A percentile compares a stretch with the other conserved stretches of the same genome.
Evolutionary conservation across 2,329 filamentous ascomycete genomes (phyloP).

Genomic region (Pseudogymnoascus sp.): DNA sequence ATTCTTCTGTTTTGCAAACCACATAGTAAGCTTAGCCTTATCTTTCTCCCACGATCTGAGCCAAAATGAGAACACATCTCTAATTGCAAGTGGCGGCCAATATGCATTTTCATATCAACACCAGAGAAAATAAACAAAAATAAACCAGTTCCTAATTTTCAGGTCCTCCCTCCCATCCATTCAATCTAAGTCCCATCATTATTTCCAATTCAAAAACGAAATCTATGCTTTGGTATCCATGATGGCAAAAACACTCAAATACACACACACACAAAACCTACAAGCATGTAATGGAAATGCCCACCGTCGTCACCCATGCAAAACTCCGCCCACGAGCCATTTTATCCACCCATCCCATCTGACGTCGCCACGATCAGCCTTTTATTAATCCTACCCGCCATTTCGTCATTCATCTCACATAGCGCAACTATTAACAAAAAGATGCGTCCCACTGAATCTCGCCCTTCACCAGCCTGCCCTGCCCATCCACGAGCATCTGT

Average conservation of each 20-base stretch:
- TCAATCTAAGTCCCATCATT: background rate
- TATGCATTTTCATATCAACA: background rate
- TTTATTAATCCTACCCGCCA: background rate
- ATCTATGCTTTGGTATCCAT: conserved; percentile 4
- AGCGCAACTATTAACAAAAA: background rate
- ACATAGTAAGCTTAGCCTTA: background rate
- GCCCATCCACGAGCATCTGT: background rate
- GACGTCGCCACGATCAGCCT: background rate
- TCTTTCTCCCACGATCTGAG: background rate
- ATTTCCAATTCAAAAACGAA: background rate
- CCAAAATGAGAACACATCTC: background rate
- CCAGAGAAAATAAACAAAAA: background rate
- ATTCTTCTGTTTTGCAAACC: background rate
- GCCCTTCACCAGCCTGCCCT: background rate
- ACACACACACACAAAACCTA: background rate
- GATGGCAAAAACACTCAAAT: background rate
- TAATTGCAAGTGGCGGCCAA: background rate
- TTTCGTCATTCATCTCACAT: background rate
- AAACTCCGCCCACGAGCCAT: background rate
- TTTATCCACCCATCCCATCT: background rate
- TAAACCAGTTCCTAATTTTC: background rate
- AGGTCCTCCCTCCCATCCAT: background rate
- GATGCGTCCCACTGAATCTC: background rate
- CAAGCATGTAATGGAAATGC: background rate
- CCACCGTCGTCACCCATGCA: background rate